Evolutionary conservation across 2,329 filamentous ascomycete genomes (phyloP), one percentile per base, ranked within the genome.

Genomic region (Penicillium sclerotiorum): DNA sequence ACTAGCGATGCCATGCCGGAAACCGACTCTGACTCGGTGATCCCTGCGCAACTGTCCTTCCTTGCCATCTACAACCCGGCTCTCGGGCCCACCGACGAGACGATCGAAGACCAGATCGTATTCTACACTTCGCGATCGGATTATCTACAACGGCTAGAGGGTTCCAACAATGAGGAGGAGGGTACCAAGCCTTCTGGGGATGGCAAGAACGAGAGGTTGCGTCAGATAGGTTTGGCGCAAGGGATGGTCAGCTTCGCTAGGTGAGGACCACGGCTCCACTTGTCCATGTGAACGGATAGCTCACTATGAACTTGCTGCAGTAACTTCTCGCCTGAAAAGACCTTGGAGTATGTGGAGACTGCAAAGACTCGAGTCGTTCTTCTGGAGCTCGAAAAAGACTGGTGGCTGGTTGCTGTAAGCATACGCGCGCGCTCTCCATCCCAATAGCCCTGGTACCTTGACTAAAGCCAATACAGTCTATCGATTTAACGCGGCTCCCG

Each of bases 51-150:
- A 66, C 83, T 97, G 23, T 88, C 89, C 62, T 97, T 94, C 70
- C 81, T 99, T 38, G 86, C 93, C 68, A 95, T 99, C 69, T 99
- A 95, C 79, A 97, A 95, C 70, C 94, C 95, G 27, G 84, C 87
- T 5, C 81, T 95, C 37, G 87, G 88, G 62, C 79, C 68, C 28
- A 82, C 81, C 69, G 88, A 91, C 67, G 87, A 90, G 65, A 88
- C 85, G 2, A 76, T 92, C 56, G 77, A 82, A 43, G 81, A 93
- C 61, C 90, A 99, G 73, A 90, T 97, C 56, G 89, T 96, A 60
- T 99, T 96, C 77, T 96, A 95, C 74, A 88, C 88, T 62, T 90
- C 89, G 5, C 65, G 63, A 47, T 55, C 66, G 22, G 64, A 51
- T 40, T 60, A 67, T 55, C 58, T 62, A 43, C 64, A 63, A 53